Base-by-base conservation (phyloP, 139 green algal genomes). In the Chlorella sp. region DNA sequence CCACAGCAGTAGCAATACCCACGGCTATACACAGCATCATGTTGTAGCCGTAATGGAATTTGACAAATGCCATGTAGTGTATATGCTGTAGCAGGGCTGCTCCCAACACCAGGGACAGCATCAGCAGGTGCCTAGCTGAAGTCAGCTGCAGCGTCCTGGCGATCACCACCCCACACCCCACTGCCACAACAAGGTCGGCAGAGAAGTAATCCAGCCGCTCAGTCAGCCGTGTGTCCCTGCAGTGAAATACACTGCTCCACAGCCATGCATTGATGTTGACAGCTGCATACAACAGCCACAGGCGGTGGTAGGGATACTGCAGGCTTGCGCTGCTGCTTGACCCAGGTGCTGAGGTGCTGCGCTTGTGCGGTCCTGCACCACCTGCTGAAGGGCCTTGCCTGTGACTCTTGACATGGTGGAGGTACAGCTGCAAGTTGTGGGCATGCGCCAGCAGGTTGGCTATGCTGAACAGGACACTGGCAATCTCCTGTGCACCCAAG, bases 31-130 rank as follows among this genome's bases (percentile, higher is more conserved):
- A 93, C 49, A 91, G 51, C 27, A 49, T 75, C 62, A 97, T 86
- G 72, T 97, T 94, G 51, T 73, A 87, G 2, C 90, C 90, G 51
- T 97, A 97, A 65, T 97, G 91, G 79, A 97, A 97, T 55, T 90
- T 87, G 0, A 96, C 73, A 1, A 78, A 35, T 6, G 90, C 74
- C 89, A 97, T 95, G 80, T 88, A 87, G 30, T 82, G 68, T 34
- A 91, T 67, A 71, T 97, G 91, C 6, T 27, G 55, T 0, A 49
- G 31, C n/a, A 88, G 68, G 0, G 69, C 71, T 2, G 50, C 22
- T 3, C 22, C 62, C 22, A 88, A n/a, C 49, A 5, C 69, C 3
- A 26, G 61, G 27, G 6, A 60, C 65, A n/a, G 71, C n/a, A n/a
- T n/a, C n/a, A n/a, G n/a, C n/a, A n/a, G n/a, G n/a, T n/a, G n/a